Conservation (phyloP, 2,329 filamentous ascomycete species). For the Epichloe sibirici region DNA sequence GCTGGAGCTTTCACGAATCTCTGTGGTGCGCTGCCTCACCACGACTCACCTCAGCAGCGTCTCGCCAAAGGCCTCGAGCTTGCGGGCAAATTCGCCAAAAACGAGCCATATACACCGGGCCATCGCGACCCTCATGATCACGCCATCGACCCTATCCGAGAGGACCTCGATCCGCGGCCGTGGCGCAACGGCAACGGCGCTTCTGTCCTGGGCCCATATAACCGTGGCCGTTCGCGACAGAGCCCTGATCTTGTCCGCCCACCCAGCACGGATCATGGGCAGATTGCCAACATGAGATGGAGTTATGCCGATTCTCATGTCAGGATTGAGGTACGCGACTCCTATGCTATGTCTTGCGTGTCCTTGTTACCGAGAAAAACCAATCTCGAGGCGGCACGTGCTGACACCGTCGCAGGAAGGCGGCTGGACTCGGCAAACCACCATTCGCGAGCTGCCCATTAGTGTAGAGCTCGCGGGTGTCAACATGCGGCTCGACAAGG, state of each 20-base stretch:
- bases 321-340: slow-evolving; percentile 41
- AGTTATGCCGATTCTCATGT: slow-evolving; percentile 54
- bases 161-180: slow-evolving; percentile 52
- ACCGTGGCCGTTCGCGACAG: slow-evolving; percentile 53
- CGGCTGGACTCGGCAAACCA: slow-evolving; percentile 67
- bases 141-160: slow-evolving; percentile 47
- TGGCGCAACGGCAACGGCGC: slow-evolving; percentile 52
- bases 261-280: slow-evolving; percentile 60
- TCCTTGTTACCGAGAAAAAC: neutral
- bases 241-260: slow-evolving; percentile 61
- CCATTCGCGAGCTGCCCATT: slow-evolving; percentile 48
- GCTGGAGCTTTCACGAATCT: slow-evolving; percentile 12
- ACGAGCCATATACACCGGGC: slow-evolving; percentile 45
- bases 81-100: slow-evolving; percentile 26
- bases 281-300: slow-evolving; percentile 61
- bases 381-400: neutral
- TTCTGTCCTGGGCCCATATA: slow-evolving; percentile 58
- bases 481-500: slow-evolving; percentile 64
- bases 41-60: slow-evolving; percentile 43
- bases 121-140: slow-evolving; percentile 49
- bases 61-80: slow-evolving; percentile 37
- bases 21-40: slow-evolving; percentile 16
- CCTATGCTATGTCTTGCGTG: neutral
- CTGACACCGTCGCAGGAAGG: slow-evolving; percentile 40
- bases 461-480: slow-evolving; percentile 63